phyloP scores from a whole-genome alignment of 2,329 filamentous ascomycete species.

The Pseudogymnoascus sp. region DNA sequence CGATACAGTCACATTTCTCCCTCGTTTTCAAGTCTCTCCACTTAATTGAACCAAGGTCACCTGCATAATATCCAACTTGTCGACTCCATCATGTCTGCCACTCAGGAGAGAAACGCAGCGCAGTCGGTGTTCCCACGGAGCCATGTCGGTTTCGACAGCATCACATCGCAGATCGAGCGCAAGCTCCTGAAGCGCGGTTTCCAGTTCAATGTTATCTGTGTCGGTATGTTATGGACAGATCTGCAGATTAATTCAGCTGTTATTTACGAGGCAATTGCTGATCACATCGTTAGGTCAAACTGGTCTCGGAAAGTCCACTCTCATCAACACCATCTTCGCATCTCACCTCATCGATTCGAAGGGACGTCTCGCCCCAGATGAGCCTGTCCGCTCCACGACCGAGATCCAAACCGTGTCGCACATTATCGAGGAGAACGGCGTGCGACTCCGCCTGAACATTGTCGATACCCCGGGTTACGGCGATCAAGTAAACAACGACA shows the following conservation, averaged over 20 bases:
- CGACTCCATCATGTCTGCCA: constrained; percentile 24
- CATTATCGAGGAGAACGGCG: constrained; percentile 98
- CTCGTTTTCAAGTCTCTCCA: neutral
- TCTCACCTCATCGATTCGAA: constrained; percentile 99
- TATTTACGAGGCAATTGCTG: constrained; percentile 14
- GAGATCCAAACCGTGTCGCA: constrained; percentile 98
- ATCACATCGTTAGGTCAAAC: constrained; percentile 66
- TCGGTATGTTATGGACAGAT: constrained; percentile 60
- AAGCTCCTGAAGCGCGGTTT: constrained; percentile 99
- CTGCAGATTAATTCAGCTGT: neutral
- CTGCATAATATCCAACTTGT: neutral
- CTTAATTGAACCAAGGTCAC: neutral
- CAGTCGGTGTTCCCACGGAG: constrained; percentile 68
- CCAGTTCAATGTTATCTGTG: constrained; percentile 99
- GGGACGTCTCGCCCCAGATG: constrained; percentile 84
- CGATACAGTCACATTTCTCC: neutral
- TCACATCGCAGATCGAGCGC: constrained; percentile 98
- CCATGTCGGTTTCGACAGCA: constrained; percentile 99
- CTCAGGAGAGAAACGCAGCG: constrained; percentile 25
- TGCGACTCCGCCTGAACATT: constrained; percentile 94
- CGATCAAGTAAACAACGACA: constrained; percentile 98
- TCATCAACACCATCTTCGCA: constrained; percentile 99
- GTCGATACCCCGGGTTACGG: constrained; percentile 98
- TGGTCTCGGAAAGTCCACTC: constrained; percentile 93
- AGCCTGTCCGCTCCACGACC: constrained; percentile 89